Evolutionary conservation across 2,329 filamentous ascomycete species (phyloP).

Genomic region (Talaromyces sp.): DNA sequence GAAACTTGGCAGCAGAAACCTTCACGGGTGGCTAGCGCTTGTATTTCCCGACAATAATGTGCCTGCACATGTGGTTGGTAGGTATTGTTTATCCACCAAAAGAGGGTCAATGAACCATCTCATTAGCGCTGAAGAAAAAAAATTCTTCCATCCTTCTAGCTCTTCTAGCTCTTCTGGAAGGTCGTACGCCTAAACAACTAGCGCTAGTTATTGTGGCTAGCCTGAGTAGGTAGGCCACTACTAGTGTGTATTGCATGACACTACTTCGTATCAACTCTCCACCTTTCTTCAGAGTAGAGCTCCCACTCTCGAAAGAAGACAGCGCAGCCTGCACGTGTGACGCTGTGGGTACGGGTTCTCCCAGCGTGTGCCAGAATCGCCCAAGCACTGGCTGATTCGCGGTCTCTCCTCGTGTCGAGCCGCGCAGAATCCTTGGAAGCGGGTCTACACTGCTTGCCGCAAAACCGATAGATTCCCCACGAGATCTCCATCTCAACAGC

Average conservation of each 20-base stretch:
- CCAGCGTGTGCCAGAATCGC: constrained; percentile 3
- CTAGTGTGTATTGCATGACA: not conserved
- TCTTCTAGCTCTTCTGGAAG: not conserved
- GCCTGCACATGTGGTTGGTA: not conserved
- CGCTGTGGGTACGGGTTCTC: constrained; percentile 1
- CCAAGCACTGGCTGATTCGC: not conserved
- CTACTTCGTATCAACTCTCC: not conserved
- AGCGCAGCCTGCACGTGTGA: constrained; percentile 8
- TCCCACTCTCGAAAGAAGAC: not conserved
- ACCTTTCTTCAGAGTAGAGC: not conserved
- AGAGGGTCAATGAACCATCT: not conserved
- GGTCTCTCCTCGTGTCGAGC: not conserved
- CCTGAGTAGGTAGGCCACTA: no score
- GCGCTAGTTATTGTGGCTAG: not conserved
- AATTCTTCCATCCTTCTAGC: not conserved
- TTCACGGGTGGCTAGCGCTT: not conserved
- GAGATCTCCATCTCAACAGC: not conserved
- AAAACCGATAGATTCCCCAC: not conserved
- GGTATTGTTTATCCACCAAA: not conserved
- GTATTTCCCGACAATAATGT: not conserved
- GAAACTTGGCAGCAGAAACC: constrained; percentile 3
- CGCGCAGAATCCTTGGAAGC: constrained; percentile 1
- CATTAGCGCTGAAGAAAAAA: constrained; percentile 1
- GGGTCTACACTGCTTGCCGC: not conserved
- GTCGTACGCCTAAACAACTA: not conserved